Conservation (phyloP, 495 filamentous ascomycete genomes). For the Filosporella fistucella region DNA sequence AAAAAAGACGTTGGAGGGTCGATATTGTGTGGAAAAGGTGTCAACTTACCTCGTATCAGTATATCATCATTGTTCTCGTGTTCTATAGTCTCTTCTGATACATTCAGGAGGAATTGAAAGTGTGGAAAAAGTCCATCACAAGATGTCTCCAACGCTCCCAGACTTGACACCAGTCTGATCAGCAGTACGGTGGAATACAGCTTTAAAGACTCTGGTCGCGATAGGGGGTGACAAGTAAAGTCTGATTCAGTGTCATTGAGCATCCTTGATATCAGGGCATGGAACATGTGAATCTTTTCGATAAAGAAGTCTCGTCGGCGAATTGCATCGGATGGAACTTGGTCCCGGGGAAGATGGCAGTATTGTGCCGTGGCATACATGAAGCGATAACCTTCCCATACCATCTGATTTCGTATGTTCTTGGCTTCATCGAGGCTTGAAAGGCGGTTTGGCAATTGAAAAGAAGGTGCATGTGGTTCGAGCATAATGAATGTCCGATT, state of each 20-base stretch:
- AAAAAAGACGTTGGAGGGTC: not conserved
- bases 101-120: slow-evolving; percentile 4
- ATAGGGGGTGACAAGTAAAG: slow-evolving; percentile 8
- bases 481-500: slow-evolving; percentile 3
- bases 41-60: not conserved
- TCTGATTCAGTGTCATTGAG: not conserved
- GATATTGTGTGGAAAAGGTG: not conserved
- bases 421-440: slow-evolving; percentile 9
- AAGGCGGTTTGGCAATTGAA: slow-evolving; percentile 1
- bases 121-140: slow-evolving; percentile 9
- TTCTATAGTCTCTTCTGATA: not conserved
- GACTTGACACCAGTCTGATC: slow-evolving; percentile 2
- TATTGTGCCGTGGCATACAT: slow-evolving; percentile 1
- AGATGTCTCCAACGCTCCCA: slow-evolving; percentile 3
- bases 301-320: slow-evolving; percentile 5
- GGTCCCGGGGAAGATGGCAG: not conserved
- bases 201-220: not conserved
- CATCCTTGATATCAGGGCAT: slow-evolving; percentile 1
- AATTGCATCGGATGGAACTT: not conserved
- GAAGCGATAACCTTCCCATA: slow-evolving; percentile 7
- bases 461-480: not conserved
- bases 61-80: slow-evolving; percentile 5
- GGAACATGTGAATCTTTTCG: not conserved
- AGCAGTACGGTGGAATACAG: slow-evolving; percentile 4
- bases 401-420: not conserved